phyloP scores from a whole-genome alignment of 139 green algal genomes.

The Zygnema cylindricum region DNA sequence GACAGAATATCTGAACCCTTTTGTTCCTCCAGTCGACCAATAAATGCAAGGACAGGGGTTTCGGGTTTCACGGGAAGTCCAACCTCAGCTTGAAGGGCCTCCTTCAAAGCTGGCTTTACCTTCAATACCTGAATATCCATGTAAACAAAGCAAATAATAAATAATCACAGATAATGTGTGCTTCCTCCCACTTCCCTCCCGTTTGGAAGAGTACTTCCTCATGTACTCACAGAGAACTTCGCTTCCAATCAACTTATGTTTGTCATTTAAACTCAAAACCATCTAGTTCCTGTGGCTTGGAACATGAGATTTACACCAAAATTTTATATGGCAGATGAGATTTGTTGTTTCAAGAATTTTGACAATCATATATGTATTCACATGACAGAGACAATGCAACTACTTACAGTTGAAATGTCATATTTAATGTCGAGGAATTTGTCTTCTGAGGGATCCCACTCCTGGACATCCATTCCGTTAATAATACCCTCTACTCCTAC shows the following conservation, averaged over 20 bases:
- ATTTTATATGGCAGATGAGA: no score
- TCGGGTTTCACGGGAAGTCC: slow-evolving; percentile 86
- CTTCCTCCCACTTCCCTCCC: no score
- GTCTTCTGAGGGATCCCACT: slow-evolving; percentile 93
- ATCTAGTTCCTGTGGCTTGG: no score
- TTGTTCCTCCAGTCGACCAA: slow-evolving; percentile 76
- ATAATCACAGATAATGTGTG: no score
- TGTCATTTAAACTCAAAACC: no score
- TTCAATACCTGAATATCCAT: slow-evolving; percentile 46
- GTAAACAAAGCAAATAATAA: not conserved
- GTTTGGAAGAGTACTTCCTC: no score
- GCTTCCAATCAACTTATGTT: no score
- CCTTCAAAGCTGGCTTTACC: slow-evolving; percentile 54
- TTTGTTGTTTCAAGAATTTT: no score
- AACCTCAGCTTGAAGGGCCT: slow-evolving; percentile 76
- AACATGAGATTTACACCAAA: no score
- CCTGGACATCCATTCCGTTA: slow-evolving; percentile 97
- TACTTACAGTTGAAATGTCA: slow-evolving; percentile 74
- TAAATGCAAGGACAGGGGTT: slow-evolving; percentile 70
- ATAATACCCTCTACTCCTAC: slow-evolving; percentile 92
- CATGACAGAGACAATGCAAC: no score
- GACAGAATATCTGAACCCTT: slow-evolving; percentile 98
- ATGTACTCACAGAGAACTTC: no score
- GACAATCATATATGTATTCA: no score
- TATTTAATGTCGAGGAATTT: slow-evolving; percentile 96